A percentile compares a stretch with the other conserved stretches of the same genome.
Conservation (phyloP, 495 filamentous ascomycete species). For the Bacidia rubella region DNA sequence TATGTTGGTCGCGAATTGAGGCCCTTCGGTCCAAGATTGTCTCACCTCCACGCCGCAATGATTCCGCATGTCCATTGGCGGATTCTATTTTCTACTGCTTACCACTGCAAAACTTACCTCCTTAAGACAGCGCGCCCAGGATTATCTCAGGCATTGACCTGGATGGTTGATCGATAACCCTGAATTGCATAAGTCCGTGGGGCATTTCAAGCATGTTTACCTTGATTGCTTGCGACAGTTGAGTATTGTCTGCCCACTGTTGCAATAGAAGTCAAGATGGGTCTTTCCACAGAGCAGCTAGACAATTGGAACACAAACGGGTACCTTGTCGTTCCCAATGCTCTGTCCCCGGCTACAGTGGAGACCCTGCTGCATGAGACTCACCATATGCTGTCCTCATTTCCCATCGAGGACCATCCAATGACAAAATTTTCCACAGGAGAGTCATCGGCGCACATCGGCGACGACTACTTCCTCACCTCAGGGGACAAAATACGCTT, state of each 20-base stretch:
- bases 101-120: too few relatives aligned
- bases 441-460: conserved; percentile 55
- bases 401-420: conserved; percentile 68
- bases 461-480: conserved; percentile 86
- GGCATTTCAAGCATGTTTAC: too few relatives aligned
- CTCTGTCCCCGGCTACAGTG: conserved; percentile 51
- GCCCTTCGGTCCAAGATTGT: too few relatives aligned
- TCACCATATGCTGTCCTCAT: conserved; percentile 54
- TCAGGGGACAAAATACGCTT: conserved; percentile 85
- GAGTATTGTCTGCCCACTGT: too few relatives aligned
- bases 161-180: too few relatives aligned
- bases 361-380: conserved; percentile 60
- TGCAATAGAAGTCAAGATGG: neutral
- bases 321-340: conserved; percentile 77
- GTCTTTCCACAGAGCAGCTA: conserved; percentile 62
- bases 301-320: conserved; percentile 63
- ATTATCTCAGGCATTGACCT: too few relatives aligned
- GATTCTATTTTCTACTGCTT: too few relatives aligned
- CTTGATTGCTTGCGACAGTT: too few relatives aligned
- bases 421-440: conserved; percentile 88
- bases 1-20: neutral
- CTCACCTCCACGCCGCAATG: too few relatives aligned
- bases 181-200: too few relatives aligned
- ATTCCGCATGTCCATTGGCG: too few relatives aligned
- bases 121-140: too few relatives aligned